These are phyloP conservation scores for Chrysosporium keratinophilum DNA, from an alignment of 2,329 filamentous ascomycete species.

Conservation along the genomic window DNA sequence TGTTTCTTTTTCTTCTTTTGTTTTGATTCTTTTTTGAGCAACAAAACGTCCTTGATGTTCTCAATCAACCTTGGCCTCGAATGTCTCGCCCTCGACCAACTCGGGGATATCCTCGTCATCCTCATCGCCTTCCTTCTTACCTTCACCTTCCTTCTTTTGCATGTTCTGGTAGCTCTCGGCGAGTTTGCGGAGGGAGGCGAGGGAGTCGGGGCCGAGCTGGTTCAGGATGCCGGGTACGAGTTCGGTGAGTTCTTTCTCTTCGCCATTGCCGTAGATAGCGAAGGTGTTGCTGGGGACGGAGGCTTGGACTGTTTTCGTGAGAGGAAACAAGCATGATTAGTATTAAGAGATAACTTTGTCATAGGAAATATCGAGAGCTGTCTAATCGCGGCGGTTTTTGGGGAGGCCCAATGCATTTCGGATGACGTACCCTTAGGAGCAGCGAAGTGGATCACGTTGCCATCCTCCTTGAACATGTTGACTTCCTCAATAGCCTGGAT, in stretches of 20 bases:
- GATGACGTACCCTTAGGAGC: conserved; percentile 71
- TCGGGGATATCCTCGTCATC: conserved; percentile 87
- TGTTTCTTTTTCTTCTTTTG: neutral
- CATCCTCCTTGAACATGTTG: conserved; percentile 99
- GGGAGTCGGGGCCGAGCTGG: conserved; percentile 96
- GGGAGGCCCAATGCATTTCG: neutral
- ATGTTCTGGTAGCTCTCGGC: conserved; percentile 99
- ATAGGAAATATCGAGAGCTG: neutral
- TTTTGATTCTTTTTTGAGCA: neutral
- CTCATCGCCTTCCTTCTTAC: conserved; percentile 59
- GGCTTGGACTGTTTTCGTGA: conserved; percentile 63
- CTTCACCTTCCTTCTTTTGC: conserved; percentile 82
- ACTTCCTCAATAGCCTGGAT: conserved; percentile 99
- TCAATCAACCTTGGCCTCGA: conserved; percentile 96
- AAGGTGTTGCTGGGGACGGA: conserved; percentile 98
- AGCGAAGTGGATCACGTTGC: conserved; percentile 99
- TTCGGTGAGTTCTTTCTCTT: conserved; percentile 99
- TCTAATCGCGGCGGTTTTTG: neutral
- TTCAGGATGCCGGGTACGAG: conserved; percentile 98
- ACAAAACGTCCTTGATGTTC: too few species aligned
- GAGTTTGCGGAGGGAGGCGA: conserved; percentile 93
- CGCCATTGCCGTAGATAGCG: conserved; percentile 95
- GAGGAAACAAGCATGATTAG: conserved; percentile 4
- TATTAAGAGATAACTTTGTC: neutral
- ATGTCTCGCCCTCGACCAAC: conserved; percentile 83